These are phyloP conservation scores for Microbotryum saponariae DNA, from an alignment of 1,284 basidiomycete species.

Conservation along the genomic window DNA sequence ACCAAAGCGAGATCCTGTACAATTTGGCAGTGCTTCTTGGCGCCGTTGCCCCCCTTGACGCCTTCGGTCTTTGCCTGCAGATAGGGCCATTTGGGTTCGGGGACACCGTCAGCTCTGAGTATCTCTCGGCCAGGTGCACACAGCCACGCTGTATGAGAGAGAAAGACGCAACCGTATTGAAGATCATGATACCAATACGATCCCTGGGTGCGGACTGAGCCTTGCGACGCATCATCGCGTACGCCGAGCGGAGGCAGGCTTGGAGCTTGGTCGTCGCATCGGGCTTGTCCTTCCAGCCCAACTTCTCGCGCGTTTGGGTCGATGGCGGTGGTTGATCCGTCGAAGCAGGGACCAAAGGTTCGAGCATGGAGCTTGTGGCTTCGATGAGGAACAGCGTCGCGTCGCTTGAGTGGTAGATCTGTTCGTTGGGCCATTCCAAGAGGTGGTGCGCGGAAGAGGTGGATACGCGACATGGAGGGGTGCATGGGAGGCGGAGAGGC, in stretches of 20 bases:
- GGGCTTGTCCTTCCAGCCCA: slow-evolving; percentile 9
- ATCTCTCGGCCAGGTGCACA: no score
- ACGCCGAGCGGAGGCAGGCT: slow-evolving; percentile 21
- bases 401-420: slow-evolving; percentile 63
- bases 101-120: neutral
- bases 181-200: slow-evolving; percentile 66
- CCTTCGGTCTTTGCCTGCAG: slow-evolving; percentile 43
- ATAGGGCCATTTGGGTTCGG: neutral
- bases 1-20: slow-evolving; percentile 70
- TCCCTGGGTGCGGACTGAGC: slow-evolving; percentile 34
- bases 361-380: slow-evolving; percentile 80
- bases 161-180: slow-evolving; percentile 67
- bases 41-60: slow-evolving; percentile 55
- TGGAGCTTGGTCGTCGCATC: slow-evolving; percentile 28
- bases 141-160: no score
- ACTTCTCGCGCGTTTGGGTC: neutral
- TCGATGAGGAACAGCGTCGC: slow-evolving; percentile 90
- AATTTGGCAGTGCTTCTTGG: slow-evolving; percentile 59
- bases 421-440: neutral
- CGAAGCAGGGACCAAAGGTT: slow-evolving; percentile 45
- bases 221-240: slow-evolving; percentile 32
- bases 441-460: neutral
- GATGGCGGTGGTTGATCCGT: neutral
- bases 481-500: neutral
- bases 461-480: neutral